Evolutionary conservation across 2,329 filamentous ascomycete genomes (phyloP).

Genomic region (Trichoderma semiorbis): DNA sequence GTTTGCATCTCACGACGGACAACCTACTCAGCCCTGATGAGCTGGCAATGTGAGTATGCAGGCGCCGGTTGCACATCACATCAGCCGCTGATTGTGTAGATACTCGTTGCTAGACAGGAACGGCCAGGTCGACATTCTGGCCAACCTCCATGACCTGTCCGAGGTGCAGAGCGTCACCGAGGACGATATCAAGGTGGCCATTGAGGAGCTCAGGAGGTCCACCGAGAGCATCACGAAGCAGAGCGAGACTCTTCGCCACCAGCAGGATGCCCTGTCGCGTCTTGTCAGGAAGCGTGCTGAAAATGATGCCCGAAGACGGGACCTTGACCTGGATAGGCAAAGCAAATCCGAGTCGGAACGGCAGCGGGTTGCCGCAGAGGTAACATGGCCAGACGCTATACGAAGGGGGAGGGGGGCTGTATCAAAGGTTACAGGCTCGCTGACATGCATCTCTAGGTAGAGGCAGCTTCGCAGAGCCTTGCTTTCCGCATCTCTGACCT

Average conservation of each 20-base stretch:
- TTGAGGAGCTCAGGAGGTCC: conserved; percentile 61
- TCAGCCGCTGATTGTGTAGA: conserved; percentile 32
- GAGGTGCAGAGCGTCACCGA: conserved; percentile 52
- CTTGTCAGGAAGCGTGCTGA: conserved; percentile 42
- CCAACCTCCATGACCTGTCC: conserved; percentile 44
- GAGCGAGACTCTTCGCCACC: conserved; percentile 56
- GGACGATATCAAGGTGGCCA: conserved; percentile 57
- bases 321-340: conserved; percentile 29
- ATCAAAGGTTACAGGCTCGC: background rate
- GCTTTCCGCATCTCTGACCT: conserved; percentile 46
- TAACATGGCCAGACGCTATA: conserved; percentile 27
- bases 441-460: conserved; percentile 36
- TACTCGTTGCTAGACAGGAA: conserved; percentile 48
- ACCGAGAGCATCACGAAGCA: conserved; percentile 63
- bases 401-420: background rate
- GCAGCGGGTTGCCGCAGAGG: conserved; percentile 41
- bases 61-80: conserved; percentile 13
- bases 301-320: conserved; percentile 27
- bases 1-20: conserved; percentile 45
- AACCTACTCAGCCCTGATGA: conserved; percentile 55
- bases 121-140: conserved; percentile 47
- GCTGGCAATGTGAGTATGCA: conserved; percentile 45
- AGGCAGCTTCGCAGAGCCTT: conserved; percentile 47
- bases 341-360: conserved; percentile 37
- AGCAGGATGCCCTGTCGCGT: conserved; percentile 57